These are phyloP conservation scores for Paratrypanosoma confusum DNA, from an alignment of 208 protist genomes.

Conservation along the genomic window DNA sequence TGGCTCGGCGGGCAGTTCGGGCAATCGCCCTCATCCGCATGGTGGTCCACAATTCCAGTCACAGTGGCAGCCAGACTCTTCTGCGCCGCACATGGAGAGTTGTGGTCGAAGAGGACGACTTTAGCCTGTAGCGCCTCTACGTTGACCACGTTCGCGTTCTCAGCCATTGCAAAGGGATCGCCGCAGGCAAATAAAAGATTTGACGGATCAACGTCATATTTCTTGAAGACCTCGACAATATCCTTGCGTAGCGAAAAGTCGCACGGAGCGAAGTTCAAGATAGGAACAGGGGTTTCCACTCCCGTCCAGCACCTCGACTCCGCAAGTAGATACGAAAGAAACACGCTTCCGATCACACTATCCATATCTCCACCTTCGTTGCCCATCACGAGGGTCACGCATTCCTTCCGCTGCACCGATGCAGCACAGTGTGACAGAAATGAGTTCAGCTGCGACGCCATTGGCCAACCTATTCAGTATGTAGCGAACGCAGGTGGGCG, in stretches of 20 bases:
- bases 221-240: constrained; percentile 38
- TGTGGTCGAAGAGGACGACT: constrained; percentile 80
- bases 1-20: constrained; percentile 13
- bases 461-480: no score
- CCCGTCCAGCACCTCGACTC: constrained; percentile 12
- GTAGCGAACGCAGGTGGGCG: no score
- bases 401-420: constrained; percentile 10
- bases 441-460: no score
- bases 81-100: constrained; percentile 44
- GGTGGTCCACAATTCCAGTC: constrained; percentile 73
- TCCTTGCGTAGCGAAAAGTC: constrained; percentile 71
- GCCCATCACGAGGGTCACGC: constrained; percentile 48
- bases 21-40: constrained; percentile 66
- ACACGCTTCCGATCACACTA: constrained; percentile 76
- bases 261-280: constrained; percentile 62
- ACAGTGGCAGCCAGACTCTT: constrained; percentile 19
- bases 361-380: constrained; percentile 86
- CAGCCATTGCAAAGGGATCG: constrained; percentile 1
- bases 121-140: constrained; percentile 1
- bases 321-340: constrained; percentile 56
- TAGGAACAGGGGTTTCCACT: constrained; percentile 35
- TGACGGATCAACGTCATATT: constrained; percentile 24
- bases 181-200: constrained; percentile 25
- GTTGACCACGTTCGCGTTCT: constrained; percentile 2
- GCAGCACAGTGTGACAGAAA: no score